Evolutionary conservation across 1,284 basidiomycete species (phyloP).

Genomic region (Gastroboletus turbinatus): DNA sequence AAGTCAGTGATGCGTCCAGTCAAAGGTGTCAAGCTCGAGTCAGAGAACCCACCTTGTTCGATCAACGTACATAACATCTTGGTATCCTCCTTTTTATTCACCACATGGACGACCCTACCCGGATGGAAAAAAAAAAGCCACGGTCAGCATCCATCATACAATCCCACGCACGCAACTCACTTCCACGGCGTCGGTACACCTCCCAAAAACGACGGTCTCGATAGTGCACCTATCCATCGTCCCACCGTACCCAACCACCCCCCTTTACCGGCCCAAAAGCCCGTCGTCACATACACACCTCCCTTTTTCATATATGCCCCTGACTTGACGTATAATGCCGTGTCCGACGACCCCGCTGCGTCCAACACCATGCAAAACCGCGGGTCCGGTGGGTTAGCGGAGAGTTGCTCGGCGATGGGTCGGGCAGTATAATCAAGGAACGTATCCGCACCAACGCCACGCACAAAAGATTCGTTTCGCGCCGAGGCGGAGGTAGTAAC

Average conservation of each 20-base stretch:
- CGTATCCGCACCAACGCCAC: constrained; percentile 45
- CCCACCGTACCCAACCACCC: constrained; percentile 9
- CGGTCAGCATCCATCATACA: not conserved
- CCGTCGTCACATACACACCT: constrained; percentile 46
- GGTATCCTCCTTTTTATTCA: constrained; percentile 15
- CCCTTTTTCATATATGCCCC: constrained; percentile 44
- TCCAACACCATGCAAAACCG: constrained; percentile 49
- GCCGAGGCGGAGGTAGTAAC: constrained; percentile 58
- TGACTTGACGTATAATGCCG: constrained; percentile 37
- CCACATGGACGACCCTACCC: constrained; percentile 8
- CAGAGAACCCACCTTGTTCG: constrained; percentile 22
- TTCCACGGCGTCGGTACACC: constrained; percentile 45
- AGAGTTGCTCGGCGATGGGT: constrained; percentile 45
- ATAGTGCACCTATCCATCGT: constrained; percentile 24
- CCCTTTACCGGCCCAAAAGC: constrained; percentile 36
- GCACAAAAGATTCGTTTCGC: constrained; percentile 48
- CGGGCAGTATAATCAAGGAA: constrained; percentile 59
- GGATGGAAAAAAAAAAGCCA: not conserved
- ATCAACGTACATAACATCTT: constrained; percentile 14
- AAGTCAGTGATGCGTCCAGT: not conserved
- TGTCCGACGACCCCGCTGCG: constrained; percentile 35
- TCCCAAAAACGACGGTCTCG: constrained; percentile 46
- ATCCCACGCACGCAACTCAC: constrained; percentile 31
- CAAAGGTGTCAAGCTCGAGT: too few relatives aligned
- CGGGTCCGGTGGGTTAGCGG: constrained; percentile 35